Evolutionary conservation across 345 rosid genomes (phyloP), one percentile per base, ranked within the genome.

Genomic region (Salix purpurea): DNA sequence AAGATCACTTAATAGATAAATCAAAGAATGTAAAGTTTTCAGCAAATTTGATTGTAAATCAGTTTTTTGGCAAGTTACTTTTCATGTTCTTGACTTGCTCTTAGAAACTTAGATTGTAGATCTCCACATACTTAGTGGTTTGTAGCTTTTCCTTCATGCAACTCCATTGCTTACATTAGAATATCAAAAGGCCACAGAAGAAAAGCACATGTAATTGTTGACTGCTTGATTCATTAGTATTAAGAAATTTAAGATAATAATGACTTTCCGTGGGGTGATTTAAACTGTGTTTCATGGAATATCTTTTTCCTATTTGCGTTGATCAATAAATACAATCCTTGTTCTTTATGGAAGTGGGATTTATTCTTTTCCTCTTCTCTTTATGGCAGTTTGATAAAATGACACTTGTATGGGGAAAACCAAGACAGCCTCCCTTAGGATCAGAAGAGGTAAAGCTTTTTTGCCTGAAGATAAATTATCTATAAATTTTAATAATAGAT

Each of bases 351-450:
- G 21, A 34, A 46, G 36, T 44, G 42, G 61, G 60, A 42, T 50
- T 54, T 7, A 16, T 21, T 69, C 7, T 21, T 39, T 65, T 70
- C 37, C 39, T 56, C 28, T 13, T 32, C 14, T 79, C 48, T 82
- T 77, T 78, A n/a, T 82, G 82, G 88, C 95, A 96, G 99, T 81
- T 91, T 71, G 91, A 91, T 83, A 89, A 96, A 75, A 66, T 87
- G 39, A 78, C 94, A 44, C 87, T 96, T 78, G 91, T 89, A 32
- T 96, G 97, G 98, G 98, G 99, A 71, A 90, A 94, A 82, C 94
- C 97, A 64, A 84, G 99, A 83, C 97, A 90, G 74, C 82, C 91
- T 44, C 93, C 94, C 26, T 84, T 94, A 82, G 89, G 90, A 15
- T 76, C 61, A 54, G 86, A 87, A 81, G 97, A 92, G 96, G 99